A percentile compares a stretch with the other conserved stretches of the same genome.
Evolutionary conservation across 176 grass and related monocot genomes (phyloP).

Genomic region (Oryza glumipatula): DNA sequence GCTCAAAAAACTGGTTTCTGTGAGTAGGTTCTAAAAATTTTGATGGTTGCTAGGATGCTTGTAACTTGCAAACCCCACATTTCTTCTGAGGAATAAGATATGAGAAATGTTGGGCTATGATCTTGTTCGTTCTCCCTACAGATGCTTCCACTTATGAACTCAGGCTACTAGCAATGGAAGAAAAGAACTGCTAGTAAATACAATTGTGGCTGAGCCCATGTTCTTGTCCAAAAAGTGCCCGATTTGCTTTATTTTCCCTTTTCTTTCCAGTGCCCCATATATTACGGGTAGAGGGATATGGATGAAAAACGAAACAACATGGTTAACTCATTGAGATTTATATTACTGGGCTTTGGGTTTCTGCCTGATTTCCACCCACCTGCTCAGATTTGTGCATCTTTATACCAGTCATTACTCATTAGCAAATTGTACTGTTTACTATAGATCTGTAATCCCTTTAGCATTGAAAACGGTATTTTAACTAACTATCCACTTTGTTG

Average conservation of each 20-base stretch:
- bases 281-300: background rate
- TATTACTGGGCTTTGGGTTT: background rate
- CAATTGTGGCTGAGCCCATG: background rate
- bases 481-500: constrained; percentile 28
- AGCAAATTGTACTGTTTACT: background rate
- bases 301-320: background rate
- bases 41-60: background rate
- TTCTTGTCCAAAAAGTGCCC: background rate
- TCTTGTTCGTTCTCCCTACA: background rate
- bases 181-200: background rate
- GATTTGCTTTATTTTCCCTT: background rate
- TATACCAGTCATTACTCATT: background rate
- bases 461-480: constrained; percentile 31
- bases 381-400: background rate
- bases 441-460: background rate
- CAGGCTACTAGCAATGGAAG: background rate
- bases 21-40: background rate
- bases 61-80: background rate
- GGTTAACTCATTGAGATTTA: background rate
- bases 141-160: background rate
- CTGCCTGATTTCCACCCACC: constrained; percentile 1
- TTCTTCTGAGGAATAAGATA: background rate
- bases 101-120: background rate
- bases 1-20: background rate
- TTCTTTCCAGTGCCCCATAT: background rate